Conservation (phyloP, 768 basidiomycete species). For the Clitopilus passeckerianus region DNA sequence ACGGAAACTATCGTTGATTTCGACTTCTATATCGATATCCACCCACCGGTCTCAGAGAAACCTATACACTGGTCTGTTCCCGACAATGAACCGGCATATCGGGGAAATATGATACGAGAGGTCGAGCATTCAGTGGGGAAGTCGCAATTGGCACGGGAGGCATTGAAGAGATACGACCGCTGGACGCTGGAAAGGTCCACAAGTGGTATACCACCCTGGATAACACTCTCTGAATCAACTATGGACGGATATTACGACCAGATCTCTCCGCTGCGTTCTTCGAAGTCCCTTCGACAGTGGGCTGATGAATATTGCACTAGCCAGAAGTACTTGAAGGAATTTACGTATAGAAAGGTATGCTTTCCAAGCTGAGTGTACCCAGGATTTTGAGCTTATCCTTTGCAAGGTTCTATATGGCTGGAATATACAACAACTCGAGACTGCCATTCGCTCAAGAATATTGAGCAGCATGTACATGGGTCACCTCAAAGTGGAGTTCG, state of each 20-base stretch:
- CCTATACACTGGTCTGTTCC: slow-evolving; percentile 49
- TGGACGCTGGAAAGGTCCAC: slow-evolving; percentile 39
- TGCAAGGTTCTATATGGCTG: slow-evolving; percentile 40
- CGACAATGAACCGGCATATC: slow-evolving; percentile 54
- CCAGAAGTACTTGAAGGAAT: slow-evolving; percentile 70
- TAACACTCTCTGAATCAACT: slow-evolving; percentile 13
- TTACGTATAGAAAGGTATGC: slow-evolving; percentile 63
- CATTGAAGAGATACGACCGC: slow-evolving; percentile 34
- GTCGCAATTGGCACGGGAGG: slow-evolving; percentile 28
- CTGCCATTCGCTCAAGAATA: slow-evolving; percentile 36
- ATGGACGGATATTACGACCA: slow-evolving; percentile 12
- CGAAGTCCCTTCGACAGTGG: slow-evolving; percentile 68
- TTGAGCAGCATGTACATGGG: slow-evolving; percentile 39
- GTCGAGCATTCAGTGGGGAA: slow-evolving; percentile 31
- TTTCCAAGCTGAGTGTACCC: not conserved
- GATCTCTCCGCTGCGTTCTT: slow-evolving; percentile 35
- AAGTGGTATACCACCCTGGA: slow-evolving; percentile 50
- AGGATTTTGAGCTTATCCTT: not conserved
- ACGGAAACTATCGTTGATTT: slow-evolving; percentile 55
- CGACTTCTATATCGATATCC: slow-evolving; percentile 52
- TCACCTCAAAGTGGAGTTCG: slow-evolving; percentile 44
- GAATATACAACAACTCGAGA: slow-evolving; percentile 38
- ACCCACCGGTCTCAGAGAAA: slow-evolving; percentile 30
- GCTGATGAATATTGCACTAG: slow-evolving; percentile 79
- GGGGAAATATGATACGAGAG: slow-evolving; percentile 52